Evolutionary conservation across 108 stramenopile genomes (phyloP), one percentile per base, ranked within the genome.

Genomic region (Schizochytrium sp.): DNA sequence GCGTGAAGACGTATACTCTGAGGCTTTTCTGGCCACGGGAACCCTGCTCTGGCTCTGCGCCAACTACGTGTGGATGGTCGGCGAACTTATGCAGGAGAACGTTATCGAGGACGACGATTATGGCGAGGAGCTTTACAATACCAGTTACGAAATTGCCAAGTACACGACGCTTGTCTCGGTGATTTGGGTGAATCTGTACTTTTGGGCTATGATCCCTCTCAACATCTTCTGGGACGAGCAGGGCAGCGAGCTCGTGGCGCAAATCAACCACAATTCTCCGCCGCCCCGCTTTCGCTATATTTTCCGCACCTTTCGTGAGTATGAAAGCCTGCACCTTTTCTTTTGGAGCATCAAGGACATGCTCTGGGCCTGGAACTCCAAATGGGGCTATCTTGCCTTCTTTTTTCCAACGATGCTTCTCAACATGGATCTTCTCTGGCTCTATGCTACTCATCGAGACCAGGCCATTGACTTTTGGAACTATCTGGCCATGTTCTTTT

Each of bases 41-140:
- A 83, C 51, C 19, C 76, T 83, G 14, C 51, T 83, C 28, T 83
- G 76, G 76, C 45, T 83, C 51, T 83, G 76, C 51, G 45, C 76
- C 45, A 83, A 83, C 76, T 83, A 83, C n/a, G 51, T 53, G 10
- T 83, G 76, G 76, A 83, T 83, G 76, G 51, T 83, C 48, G 76
- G 76, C 76, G 76, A 83, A 23, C 51, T 83, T 16, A 4, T 47
- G 18, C 2, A 83, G 48, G 76, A 83, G 76, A 83, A 83, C 28
- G 45, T 83, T 23, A 53, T 83, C 25, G 76, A 83, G 6, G 76
- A 83, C 45, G 76, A 83, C 48, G 76, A 83, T 3, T 47, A 25
- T 12, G 76, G 76, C 76, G 76, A 83, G 76, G 76, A 47, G 2
- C 28, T 83, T 12, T 83, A 83, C 76, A 83, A 83, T 23, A 83